Conservation (phyloP, 768 basidiomycete species). For the Postia placenta region DNA sequence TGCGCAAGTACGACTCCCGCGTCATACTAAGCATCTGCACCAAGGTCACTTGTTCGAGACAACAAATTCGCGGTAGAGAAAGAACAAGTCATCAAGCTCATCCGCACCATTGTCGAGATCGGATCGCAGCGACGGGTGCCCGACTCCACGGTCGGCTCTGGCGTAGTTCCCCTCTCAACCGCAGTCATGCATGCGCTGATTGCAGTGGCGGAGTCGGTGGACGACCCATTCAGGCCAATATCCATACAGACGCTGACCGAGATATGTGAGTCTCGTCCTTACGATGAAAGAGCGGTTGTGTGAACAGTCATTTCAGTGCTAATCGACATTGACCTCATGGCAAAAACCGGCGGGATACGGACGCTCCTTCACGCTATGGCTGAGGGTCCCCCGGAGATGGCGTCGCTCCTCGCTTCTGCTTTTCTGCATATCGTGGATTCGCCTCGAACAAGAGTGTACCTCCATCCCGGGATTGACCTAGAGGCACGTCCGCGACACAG, state of each 20-base stretch:
- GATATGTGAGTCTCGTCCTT: conserved; percentile 55
- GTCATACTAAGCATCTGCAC: no score
- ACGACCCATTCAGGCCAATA: conserved; percentile 81
- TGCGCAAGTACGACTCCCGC: no score
- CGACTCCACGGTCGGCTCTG: conserved; percentile 32
- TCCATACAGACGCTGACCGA: conserved; percentile 87
- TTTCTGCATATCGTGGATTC: conserved; percentile 84
- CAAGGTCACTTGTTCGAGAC: conserved; percentile 82
- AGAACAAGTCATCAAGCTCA: conserved; percentile 87
- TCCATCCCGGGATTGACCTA: conserved; percentile 79
- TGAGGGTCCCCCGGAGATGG: conserved; percentile 85
- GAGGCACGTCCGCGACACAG: conserved; percentile 36
- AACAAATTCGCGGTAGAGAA: conserved; percentile 79
- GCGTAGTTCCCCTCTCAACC: conserved; percentile 60
- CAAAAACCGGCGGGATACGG: conserved; percentile 77
- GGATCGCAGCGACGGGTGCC: conserved; percentile 53
- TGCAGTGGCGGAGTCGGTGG: conserved; percentile 86
- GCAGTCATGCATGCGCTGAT: conserved; percentile 84
- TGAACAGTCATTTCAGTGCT: conserved; percentile 53
- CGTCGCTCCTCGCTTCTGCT: conserved; percentile 68
- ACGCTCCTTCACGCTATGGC: conserved; percentile 81
- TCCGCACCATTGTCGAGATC: conserved; percentile 76
- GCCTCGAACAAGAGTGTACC: conserved; percentile 71
- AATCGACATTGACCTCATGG: conserved; percentile 79
- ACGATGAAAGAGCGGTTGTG: not conserved